A percentile compares a stretch with the other conserved stretches of the same genome.
phyloP scores from a whole-genome alignment of 169 alveolate genomes.

The Plasmodium coatneyi region DNA sequence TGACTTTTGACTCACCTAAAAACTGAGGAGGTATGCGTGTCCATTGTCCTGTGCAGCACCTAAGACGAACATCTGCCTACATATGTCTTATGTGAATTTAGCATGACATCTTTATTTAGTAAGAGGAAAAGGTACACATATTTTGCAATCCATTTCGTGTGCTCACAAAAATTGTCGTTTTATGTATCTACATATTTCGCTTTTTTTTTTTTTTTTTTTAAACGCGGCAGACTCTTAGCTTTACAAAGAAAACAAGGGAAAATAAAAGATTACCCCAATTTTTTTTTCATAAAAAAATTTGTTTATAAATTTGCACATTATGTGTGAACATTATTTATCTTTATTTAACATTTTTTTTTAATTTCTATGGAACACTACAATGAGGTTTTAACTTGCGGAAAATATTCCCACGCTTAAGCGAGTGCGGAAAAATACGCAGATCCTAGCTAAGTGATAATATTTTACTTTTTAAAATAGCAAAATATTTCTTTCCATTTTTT shows the following conservation, averaged over 20 bases:
- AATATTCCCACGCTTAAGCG: neutral
- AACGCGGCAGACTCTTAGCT: neutral
- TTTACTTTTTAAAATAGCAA: neutral
- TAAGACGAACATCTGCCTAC: neutral
- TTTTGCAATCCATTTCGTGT: neutral
- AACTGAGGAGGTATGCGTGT: slow-evolving; percentile 1
- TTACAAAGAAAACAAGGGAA: neutral
- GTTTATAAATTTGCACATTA: neutral
- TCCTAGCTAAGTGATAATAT: neutral
- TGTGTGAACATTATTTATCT: neutral
- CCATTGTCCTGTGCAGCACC: neutral
- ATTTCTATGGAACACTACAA: slow-evolving; percentile 3
- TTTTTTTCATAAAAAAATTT: slow-evolving; percentile 6
- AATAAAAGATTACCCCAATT: neutral
- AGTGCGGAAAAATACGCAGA: neutral
- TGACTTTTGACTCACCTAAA: neutral
- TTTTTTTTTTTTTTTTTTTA: slow-evolving; percentile 5
- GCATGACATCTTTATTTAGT: neutral
- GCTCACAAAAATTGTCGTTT: neutral
- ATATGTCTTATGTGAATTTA: slow-evolving; percentile 6
- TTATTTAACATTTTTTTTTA: slow-evolving; percentile 2
- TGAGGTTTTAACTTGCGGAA: neutral
- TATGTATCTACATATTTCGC: neutral
- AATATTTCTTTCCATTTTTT: neutral
- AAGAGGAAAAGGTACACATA: neutral